phyloP scores from a whole-genome alignment of 2,329 filamentous ascomycete genomes.

The Aspergillus sp. region DNA sequence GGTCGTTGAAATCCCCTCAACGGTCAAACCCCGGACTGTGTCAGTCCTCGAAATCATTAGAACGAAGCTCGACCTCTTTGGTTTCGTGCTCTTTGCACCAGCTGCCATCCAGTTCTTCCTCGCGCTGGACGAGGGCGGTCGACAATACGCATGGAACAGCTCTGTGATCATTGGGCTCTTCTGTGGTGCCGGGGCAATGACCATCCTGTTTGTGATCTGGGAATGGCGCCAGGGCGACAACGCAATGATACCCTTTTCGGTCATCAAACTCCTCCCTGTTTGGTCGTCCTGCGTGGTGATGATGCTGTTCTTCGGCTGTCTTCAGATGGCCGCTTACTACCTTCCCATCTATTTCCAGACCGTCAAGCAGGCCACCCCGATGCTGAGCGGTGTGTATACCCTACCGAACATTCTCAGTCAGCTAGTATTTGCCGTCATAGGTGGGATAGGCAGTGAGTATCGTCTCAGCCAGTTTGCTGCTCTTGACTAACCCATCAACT shows the following conservation, averaged over 20 bases:
- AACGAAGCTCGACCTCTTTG: constrained; percentile 49
- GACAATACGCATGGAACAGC: constrained; percentile 51
- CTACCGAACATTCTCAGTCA: constrained; percentile 32
- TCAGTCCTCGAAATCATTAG: constrained; percentile 8
- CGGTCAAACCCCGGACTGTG: not conserved
- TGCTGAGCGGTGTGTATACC: constrained; percentile 27
- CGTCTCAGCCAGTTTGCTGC: too few relatives aligned
- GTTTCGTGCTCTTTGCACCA: constrained; percentile 52
- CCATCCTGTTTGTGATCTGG: constrained; percentile 11
- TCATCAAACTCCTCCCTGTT: constrained; percentile 7
- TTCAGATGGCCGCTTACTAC: constrained; percentile 39
- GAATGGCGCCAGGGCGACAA: constrained; percentile 11
- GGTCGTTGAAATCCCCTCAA: constrained; percentile 19
- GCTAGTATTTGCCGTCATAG: constrained; percentile 30
- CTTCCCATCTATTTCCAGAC: constrained; percentile 52
- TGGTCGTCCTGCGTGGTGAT: constrained; percentile 29
- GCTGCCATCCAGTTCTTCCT: constrained; percentile 55
- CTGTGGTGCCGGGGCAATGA: constrained; percentile 15
- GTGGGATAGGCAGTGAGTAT: constrained; percentile 31
- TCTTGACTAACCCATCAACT: not conserved
- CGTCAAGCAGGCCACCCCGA: constrained; percentile 28
- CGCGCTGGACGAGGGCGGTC: constrained; percentile 58
- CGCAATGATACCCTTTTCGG: constrained; percentile 14
- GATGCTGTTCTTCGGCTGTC: constrained; percentile 29
- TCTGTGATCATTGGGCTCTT: constrained; percentile 44